phyloP scores from a whole-genome alignment of 1,284 basidiomycete species.

The Ustilago curta region DNA sequence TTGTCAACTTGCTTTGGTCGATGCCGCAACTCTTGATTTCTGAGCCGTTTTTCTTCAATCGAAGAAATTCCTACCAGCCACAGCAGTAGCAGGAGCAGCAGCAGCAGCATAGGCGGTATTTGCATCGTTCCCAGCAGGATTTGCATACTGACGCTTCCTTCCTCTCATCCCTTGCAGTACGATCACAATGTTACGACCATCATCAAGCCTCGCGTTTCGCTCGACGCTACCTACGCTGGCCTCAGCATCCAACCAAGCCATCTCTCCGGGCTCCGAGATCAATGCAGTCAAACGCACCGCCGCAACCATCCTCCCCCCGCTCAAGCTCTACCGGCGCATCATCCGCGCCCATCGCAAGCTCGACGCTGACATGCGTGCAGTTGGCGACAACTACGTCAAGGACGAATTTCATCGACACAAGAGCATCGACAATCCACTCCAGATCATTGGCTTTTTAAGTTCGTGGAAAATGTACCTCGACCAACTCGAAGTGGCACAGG shows the following conservation, averaged over 20 bases:
- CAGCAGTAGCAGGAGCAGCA: constrained; percentile 3
- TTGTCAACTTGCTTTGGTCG: constrained; percentile 36
- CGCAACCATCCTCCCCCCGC: constrained; percentile 60
- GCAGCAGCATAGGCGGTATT: not conserved
- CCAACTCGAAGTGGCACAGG: constrained; percentile 53
- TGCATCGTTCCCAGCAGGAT: not conserved
- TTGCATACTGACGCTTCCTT: constrained; percentile 7
- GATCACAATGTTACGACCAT: constrained; percentile 31
- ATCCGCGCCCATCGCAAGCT: constrained; percentile 63
- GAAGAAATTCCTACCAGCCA: not conserved
- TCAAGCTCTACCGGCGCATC: constrained; percentile 65
- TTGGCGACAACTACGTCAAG: constrained; percentile 69
- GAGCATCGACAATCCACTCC: constrained; percentile 64
- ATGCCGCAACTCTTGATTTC: constrained; percentile 53
- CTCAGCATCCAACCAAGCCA: constrained; percentile 41
- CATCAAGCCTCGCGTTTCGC: constrained; percentile 18
- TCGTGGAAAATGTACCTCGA: constrained; percentile 69
- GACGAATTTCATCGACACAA: constrained; percentile 66
- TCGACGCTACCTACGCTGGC: constrained; percentile 30
- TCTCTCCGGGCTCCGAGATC: constrained; percentile 37
- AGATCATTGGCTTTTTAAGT: constrained; percentile 67
- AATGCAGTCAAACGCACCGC: constrained; percentile 43
- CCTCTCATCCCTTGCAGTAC: not conserved
- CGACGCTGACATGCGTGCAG: constrained; percentile 65
- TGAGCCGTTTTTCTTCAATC: constrained; percentile 41